phyloP scores from a whole-genome alignment of 2,329 filamentous ascomycete species.

The Davidsoniella virescens region DNA sequence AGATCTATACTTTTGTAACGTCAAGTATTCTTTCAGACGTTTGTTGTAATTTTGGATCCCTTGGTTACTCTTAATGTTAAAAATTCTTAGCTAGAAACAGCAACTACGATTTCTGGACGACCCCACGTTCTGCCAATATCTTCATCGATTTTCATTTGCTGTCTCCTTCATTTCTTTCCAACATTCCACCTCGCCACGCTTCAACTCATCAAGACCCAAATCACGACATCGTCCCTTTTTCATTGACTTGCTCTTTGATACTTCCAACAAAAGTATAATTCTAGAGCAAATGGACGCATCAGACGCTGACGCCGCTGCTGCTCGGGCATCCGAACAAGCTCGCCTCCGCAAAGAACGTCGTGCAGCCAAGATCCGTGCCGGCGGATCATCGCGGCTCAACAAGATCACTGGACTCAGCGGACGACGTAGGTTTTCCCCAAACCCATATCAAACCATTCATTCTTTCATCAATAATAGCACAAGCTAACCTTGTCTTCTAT shows the following conservation, averaged over 20 bases:
- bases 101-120: no score
- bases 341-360: conserved; percentile 63
- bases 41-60: no score
- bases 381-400: conserved; percentile 52
- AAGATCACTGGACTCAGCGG: conserved; percentile 46
- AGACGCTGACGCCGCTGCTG: conserved; percentile 31
- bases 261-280: no score
- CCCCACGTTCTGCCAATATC: not conserved
- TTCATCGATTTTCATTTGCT: not conserved
- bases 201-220: not conserved
- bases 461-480: not conserved
- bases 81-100: no score
- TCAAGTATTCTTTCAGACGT: no score
- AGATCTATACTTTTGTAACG: no score
- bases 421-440: conserved; percentile 4
- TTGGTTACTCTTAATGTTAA: no score
- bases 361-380: conserved; percentile 61
- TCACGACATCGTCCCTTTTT: not conserved
- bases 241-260: no score
- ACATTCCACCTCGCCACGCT: no score
- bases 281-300: conserved; percentile 4
- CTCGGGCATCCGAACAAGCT: conserved; percentile 46
- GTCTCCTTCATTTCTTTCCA: not conserved
- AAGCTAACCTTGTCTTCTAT: no score
- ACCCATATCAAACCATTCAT: not conserved